These are phyloP conservation scores for Aspergillus tanneri DNA, from an alignment of 2,329 filamentous ascomycete species.

Conservation along the genomic window DNA sequence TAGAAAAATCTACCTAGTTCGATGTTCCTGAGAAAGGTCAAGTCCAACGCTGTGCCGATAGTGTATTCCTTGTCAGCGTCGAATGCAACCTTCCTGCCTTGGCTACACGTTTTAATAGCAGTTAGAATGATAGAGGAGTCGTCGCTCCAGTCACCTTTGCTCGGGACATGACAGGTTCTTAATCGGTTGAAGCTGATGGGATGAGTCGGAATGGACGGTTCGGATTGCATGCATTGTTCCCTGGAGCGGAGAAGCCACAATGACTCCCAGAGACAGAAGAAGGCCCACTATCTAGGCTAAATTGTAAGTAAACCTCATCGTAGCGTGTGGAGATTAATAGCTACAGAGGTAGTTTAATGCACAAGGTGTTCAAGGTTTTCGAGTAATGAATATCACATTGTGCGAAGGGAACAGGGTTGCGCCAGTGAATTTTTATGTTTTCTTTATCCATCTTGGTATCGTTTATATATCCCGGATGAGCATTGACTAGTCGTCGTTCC, in stretches of 20 bases:
- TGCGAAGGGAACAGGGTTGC: too few relatives aligned
- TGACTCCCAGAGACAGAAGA: slow-evolving; percentile 20
- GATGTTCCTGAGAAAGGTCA: slow-evolving; percentile 63
- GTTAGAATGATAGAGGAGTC: slow-evolving; percentile 54
- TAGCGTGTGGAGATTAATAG: neutral
- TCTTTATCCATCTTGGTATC: too few relatives aligned
- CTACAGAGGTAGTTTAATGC: too few relatives aligned
- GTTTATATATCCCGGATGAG: too few relatives aligned
- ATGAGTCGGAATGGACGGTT: slow-evolving; percentile 32
- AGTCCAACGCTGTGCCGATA: slow-evolving; percentile 63
- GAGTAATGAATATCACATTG: too few relatives aligned
- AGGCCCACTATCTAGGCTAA: slow-evolving; percentile 25
- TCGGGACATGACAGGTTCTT: slow-evolving; percentile 31
- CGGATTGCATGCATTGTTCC: slow-evolving; percentile 28
- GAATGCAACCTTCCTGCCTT: slow-evolving; percentile 63
- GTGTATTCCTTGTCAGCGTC: slow-evolving; percentile 57
- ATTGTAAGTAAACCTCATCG: neutral
- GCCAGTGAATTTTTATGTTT: too few relatives aligned
- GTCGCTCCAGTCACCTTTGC: slow-evolving; percentile 38
- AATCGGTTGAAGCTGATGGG: slow-evolving; percentile 25
- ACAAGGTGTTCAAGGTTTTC: too few relatives aligned
- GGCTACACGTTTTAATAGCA: slow-evolving; percentile 60
- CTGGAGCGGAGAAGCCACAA: slow-evolving; percentile 23
- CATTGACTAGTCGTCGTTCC: too few relatives aligned
- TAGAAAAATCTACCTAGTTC: slow-evolving; percentile 54